These are phyloP conservation scores for Zygoascus hellenicus DNA, from an alignment of 1,139 yeast species.

Conservation along the genomic window DNA sequence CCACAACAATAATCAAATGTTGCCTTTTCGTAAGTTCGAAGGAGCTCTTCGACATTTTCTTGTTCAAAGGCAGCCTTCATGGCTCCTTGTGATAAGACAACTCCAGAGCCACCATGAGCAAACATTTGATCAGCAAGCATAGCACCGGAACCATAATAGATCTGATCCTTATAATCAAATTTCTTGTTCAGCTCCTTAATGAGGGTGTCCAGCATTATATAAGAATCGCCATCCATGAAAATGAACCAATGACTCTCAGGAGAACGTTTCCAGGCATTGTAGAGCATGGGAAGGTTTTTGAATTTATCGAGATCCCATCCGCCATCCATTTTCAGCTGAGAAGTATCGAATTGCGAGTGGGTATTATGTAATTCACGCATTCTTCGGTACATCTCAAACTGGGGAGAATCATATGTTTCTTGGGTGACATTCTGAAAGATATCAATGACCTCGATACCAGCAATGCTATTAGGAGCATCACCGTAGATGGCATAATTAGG, in stretches of 20 bases:
- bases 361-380: conserved; percentile 24
- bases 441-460: conserved; percentile 32
- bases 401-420: conserved; percentile 19
- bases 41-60: conserved; percentile 16
- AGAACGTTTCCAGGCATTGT: conserved; percentile 31
- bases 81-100: conserved; percentile 32
- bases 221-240: conserved; percentile 37
- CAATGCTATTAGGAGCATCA: conserved; percentile 28
- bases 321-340: conserved; percentile 18
- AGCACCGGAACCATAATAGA: conserved; percentile 32
- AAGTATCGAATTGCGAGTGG: conserved; percentile 23
- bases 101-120: conserved; percentile 39
- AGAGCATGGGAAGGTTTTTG: conserved; percentile 37
- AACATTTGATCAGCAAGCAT: conserved; percentile 22
- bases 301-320: conserved; percentile 37
- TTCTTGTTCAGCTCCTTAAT: conserved; percentile 22
- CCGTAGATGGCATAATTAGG: conserved; percentile 33
- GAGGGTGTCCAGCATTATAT: conserved; percentile 29
- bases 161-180: conserved; percentile 21
- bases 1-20: conserved; percentile 33
- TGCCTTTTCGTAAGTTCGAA: conserved; percentile 23
- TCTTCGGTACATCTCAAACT: conserved; percentile 28
- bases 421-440: conserved; percentile 19
- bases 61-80: conserved; percentile 25
- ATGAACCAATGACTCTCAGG: conserved; percentile 34